Evolutionary conservation across 2,329 filamentous ascomycete genomes (phyloP).

Genomic region (Chaetomium olivaceum): DNA sequence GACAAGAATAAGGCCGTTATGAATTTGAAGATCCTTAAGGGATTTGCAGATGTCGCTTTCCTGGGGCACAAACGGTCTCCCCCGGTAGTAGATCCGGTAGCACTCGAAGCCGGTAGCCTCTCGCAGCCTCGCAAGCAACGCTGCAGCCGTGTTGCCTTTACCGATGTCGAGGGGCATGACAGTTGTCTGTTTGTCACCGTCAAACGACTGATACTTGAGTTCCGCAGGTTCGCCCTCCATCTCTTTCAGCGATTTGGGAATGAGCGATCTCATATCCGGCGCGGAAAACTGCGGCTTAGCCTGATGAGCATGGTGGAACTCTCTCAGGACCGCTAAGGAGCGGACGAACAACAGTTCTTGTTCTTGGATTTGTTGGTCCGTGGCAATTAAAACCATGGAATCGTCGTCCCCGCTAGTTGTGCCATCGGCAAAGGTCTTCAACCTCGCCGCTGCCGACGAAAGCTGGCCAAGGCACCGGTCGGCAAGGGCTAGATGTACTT

Average conservation of each 20-base stretch:
- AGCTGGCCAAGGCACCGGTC: conserved; percentile 72
- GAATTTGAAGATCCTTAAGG: conserved; percentile 67
- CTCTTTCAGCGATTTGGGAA: conserved; percentile 52
- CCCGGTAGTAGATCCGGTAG: conserved; percentile 71
- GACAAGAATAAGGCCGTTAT: conserved; percentile 66
- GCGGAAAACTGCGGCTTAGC: conserved; percentile 60
- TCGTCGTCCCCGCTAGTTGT: conserved; percentile 50
- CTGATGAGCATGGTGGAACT: conserved; percentile 67
- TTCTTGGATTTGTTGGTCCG: conserved; percentile 50
- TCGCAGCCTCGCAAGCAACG: conserved; percentile 66
- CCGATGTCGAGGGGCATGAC: conserved; percentile 67
- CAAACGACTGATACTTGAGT: conserved; percentile 74
- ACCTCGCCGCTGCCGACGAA: conserved; percentile 59
- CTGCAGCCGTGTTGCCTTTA: conserved; percentile 67
- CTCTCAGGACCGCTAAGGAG: conserved; percentile 66
- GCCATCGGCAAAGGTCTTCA: conserved; percentile 53
- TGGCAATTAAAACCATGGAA: conserved; percentile 52
- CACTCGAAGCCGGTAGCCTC: conserved; percentile 74
- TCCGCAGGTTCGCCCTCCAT: conserved; percentile 64
- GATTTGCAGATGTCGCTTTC: conserved; percentile 61
- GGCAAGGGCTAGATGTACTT: conserved; percentile 69
- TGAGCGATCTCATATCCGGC: conserved; percentile 56
- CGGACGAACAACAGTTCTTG: conserved; percentile 67
- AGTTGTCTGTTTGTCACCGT: conserved; percentile 59
- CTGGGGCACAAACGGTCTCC: conserved; percentile 63